Conservation (phyloP, 129 eudicot species). For the Tanacetum coccineum region DNA sequence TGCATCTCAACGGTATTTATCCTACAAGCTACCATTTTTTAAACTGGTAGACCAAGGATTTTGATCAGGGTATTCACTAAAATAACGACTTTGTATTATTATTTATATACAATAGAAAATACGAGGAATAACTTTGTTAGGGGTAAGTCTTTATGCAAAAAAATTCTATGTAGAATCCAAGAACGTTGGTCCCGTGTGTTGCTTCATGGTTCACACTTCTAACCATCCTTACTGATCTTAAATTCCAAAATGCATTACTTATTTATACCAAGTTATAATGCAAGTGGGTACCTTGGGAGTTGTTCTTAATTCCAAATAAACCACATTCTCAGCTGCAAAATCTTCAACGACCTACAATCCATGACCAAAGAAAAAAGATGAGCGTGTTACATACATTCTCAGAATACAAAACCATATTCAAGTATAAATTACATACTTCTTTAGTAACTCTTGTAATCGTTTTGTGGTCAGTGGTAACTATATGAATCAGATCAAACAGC, state of each 20-base stretch:
- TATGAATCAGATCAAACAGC: constrained; percentile 86
- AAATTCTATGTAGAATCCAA: too few species aligned
- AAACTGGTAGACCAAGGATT: neutral
- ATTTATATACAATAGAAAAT: too few species aligned
- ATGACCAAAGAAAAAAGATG: neutral
- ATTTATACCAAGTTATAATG: constrained; percentile 6
- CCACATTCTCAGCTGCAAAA: constrained; percentile 95
- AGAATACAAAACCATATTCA: constrained; percentile 10
- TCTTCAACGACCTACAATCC: constrained; percentile 79
- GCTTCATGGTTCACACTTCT: too few species aligned
- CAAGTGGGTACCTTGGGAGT: constrained; percentile 76
- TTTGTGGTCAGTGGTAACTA: constrained; percentile 83
- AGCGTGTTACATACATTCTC: neutral
- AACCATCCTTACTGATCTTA: too few species aligned
- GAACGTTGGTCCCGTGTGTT: too few species aligned
- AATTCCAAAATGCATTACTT: neutral
- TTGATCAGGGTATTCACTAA: neutral
- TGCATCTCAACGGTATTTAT: too few species aligned
- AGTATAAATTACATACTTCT: constrained; percentile 47
- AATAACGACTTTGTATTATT: too few species aligned
- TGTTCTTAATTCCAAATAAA: constrained; percentile 91
- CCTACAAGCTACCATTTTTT: neutral
- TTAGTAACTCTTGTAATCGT: constrained; percentile 78
- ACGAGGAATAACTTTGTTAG: too few species aligned
- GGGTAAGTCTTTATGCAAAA: too few species aligned